Conservation (phyloP, 257 asterid species). For the Nicotiana tabacum region DNA sequence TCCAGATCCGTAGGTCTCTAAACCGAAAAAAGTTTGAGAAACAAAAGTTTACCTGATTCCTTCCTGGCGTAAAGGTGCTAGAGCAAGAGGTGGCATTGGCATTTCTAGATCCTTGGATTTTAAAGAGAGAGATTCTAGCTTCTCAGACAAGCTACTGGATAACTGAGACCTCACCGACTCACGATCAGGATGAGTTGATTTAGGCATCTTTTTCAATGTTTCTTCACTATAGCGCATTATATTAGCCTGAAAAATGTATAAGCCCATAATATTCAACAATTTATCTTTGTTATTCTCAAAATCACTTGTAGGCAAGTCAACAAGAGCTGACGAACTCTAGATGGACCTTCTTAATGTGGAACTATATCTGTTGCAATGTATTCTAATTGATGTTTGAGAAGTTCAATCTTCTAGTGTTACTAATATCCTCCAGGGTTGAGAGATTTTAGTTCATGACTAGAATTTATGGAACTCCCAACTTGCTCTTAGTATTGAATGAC, state of each 20-base stretch:
- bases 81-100: conserved; percentile 95
- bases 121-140: conserved; percentile 46
- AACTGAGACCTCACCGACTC: conserved; percentile 33
- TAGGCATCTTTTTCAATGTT: conserved; percentile 49
- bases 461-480: neutral
- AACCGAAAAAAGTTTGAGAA: neutral
- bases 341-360: neutral
- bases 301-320: neutral
- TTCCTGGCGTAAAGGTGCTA: conserved; percentile 60
- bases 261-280: neutral
- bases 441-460: neutral
- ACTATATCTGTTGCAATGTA: neutral
- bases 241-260: conserved; percentile 51
- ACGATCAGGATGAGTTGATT: conserved; percentile 28
- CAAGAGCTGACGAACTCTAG: neutral
- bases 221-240: conserved; percentile 68
- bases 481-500: conserved; percentile 4
- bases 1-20: neutral
- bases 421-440: neutral
- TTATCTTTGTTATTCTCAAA: neutral
- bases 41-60: conserved; percentile 56
- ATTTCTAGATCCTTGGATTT: conserved; percentile 57
- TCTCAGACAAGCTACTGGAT: conserved; percentile 28
- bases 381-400: neutral
- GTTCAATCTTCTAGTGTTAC: neutral